Evolutionary conservation across 164 flowering plant species (phyloP).

Genomic region (Brasenia schreberi): DNA sequence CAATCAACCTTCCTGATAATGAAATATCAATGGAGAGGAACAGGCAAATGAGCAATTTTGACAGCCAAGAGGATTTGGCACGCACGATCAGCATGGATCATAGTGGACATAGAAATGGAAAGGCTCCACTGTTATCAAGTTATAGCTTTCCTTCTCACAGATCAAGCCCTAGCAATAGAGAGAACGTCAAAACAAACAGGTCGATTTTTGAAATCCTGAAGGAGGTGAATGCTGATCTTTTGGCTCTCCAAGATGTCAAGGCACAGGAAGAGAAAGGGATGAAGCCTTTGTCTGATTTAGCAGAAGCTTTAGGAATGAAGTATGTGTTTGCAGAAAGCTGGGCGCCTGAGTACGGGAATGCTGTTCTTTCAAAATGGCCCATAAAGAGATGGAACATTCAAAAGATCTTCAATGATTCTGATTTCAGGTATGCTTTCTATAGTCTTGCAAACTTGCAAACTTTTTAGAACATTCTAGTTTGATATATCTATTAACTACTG

Average conservation of each 20-base stretch:
- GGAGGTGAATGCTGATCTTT: slow-evolving; percentile 79
- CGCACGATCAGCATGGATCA: slow-evolving; percentile 7
- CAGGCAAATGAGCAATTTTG: slow-evolving; percentile 10
- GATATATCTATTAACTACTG: too few species aligned
- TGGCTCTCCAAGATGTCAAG: slow-evolving; percentile 86
- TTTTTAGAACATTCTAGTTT: too few species aligned
- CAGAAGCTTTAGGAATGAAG: slow-evolving; percentile 72
- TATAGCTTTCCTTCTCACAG: slow-evolving; percentile 33
- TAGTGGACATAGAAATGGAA: slow-evolving; percentile 14
- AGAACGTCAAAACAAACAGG: slow-evolving; percentile 22
- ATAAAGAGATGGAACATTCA: slow-evolving; percentile 69
- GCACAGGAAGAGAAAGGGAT: slow-evolving; percentile 83
- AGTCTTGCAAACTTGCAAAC: too few species aligned
- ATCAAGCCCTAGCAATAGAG: slow-evolving; percentile 11
- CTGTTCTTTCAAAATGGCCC: slow-evolving; percentile 82
- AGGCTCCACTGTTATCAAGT: slow-evolving; percentile 45
- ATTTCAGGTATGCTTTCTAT: slow-evolving; percentile 49
- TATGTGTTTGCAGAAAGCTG: slow-evolving; percentile 96
- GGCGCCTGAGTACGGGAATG: slow-evolving; percentile 97
- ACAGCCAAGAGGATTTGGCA: slow-evolving; percentile 14
- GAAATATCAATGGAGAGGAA: slow-evolving; percentile 62
- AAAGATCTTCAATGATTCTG: slow-evolving; percentile 70
- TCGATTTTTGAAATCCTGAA: slow-evolving; percentile 57
- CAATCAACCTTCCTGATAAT: slow-evolving; percentile 79
- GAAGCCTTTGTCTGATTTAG: slow-evolving; percentile 88